Evolutionary conservation across 495 filamentous ascomycete genomes (phyloP), one percentile per base, ranked within the genome.

Genomic region (Neurospora africana): DNA sequence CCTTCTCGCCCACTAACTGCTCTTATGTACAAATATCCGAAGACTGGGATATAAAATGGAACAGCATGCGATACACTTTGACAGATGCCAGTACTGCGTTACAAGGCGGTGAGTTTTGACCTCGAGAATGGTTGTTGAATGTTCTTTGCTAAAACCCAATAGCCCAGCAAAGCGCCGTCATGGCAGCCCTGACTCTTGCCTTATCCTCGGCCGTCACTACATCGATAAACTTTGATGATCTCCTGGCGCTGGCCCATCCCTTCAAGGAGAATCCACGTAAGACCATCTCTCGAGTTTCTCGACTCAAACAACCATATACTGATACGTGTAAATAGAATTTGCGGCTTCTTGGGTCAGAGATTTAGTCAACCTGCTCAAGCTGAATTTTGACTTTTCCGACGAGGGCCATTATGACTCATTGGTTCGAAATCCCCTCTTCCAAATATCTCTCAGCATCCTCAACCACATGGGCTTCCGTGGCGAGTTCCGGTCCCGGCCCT

Each of bases 1-100:
- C 90, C 19, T 87, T 94, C 70, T 95, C 92, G 9, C 91, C 93
- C 0, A 94, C 91, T 70, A 86, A 88, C 44, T 93, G 89, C 75
- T 88, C 89, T 40, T 84, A 90, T 33, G 87, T 88, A 0, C 84
- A 85, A 68, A 82, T 93, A 36, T 87, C 90, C 71, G 85, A 89
- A 70, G 90, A 93, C 68, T 88, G 89, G 5, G 85, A 87, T 38
- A 78, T 91, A 23, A 87, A 88, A 74, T 85, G 93, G 81, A 87
- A 87, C 69, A 81, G 81, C 15, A 86, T 94, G 80, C 86, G 89
- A 23, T 88, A 89, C 72, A 80, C 79, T 7, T 71, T 83, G 47
- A 80, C 80, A 23, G 82, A 87, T 65, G 72, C 80, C 47, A 79
- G 73, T 21, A 72, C 77, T n/a, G 76, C 79, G 21, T 75, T 83